These are phyloP conservation scores for Hemileia vastatrix DNA, from an alignment of 1,284 basidiomycete species.

Conservation along the genomic window DNA sequence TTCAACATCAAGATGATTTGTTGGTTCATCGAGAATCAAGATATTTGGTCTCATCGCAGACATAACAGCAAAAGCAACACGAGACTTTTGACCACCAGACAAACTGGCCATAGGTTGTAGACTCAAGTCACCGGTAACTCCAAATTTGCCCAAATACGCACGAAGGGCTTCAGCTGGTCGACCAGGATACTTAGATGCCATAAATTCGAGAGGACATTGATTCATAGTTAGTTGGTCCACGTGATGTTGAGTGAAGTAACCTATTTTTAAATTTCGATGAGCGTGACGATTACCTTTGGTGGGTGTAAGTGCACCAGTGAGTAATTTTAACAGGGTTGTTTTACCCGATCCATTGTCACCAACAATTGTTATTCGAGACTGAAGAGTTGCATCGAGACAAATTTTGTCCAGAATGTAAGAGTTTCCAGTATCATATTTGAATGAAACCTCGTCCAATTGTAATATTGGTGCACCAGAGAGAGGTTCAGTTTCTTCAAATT, in stretches of 20 bases:
- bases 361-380: constrained; percentile 68
- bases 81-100: constrained; percentile 87
- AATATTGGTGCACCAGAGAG: constrained; percentile 88
- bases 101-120: constrained; percentile 56
- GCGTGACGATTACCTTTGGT: constrained; percentile 69
- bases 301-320: constrained; percentile 77
- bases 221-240: constrained; percentile 78
- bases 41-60: constrained; percentile 79
- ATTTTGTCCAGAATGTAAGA: too few species aligned
- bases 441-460: constrained; percentile 80
- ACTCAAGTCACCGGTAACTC: constrained; percentile 93
- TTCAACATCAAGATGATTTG: constrained; percentile 65
- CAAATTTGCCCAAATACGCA: constrained; percentile 88
- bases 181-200: constrained; percentile 82
- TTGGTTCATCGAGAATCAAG: constrained; percentile 79
- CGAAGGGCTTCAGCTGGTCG: constrained; percentile 94
- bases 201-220: constrained; percentile 81
- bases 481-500: constrained; percentile 64
- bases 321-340: constrained; percentile 67
- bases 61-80: constrained; percentile 84
- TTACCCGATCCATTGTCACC: constrained; percentile 55
- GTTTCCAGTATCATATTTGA: constrained; percentile 76
- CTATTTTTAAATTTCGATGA: constrained; percentile 79
- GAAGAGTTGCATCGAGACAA: constrained; percentile 40
- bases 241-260: constrained; percentile 95